Percentiles rank a stretch among this genome's conserved stretches.
Conservation (phyloP, 441 rosid species). For the Manihot esculenta region DNA sequence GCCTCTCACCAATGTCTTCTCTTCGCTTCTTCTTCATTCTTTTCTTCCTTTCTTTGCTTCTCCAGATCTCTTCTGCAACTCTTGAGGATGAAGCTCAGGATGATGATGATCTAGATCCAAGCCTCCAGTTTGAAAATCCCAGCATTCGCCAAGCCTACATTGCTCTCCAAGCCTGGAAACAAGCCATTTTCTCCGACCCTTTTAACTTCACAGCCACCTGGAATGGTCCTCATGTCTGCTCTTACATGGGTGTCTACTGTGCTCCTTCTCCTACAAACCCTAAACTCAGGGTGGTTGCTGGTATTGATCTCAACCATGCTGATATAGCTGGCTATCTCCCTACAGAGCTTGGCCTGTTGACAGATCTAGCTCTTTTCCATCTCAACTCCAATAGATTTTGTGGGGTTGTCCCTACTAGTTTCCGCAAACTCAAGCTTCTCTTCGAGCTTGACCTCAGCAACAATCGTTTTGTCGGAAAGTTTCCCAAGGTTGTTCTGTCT, state of each 20-base stretch:
- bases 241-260: constrained; percentile 69
- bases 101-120: constrained; percentile 41
- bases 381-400: constrained; percentile 81
- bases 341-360: constrained; percentile 58
- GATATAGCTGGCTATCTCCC: constrained; percentile 91
- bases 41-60: constrained; percentile 32
- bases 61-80: constrained; percentile 31
- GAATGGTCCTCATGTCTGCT: constrained; percentile 67
- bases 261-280: constrained; percentile 52
- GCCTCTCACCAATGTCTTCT: constrained; percentile 26
- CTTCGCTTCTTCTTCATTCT: constrained; percentile 24
- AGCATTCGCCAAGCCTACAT: constrained; percentile 68
- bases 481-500: constrained; percentile 50
- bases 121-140: constrained; percentile 46
- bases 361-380: constrained; percentile 68
- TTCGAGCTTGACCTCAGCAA: constrained; percentile 80
- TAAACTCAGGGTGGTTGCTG: constrained; percentile 55
- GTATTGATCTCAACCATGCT: constrained; percentile 79
- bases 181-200: constrained; percentile 72
- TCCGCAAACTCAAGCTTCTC: constrained; percentile 49
- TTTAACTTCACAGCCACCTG: constrained; percentile 60
- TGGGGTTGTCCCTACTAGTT: constrained; percentile 61
- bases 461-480: constrained; percentile 75
- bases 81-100: constrained; percentile 28
- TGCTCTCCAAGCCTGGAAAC: constrained; percentile 77